Evolutionary conservation across 140 eudicot genomes (phyloP), one percentile per base, ranked within the genome.

Genomic region (Bidens hawaiensis): DNA sequence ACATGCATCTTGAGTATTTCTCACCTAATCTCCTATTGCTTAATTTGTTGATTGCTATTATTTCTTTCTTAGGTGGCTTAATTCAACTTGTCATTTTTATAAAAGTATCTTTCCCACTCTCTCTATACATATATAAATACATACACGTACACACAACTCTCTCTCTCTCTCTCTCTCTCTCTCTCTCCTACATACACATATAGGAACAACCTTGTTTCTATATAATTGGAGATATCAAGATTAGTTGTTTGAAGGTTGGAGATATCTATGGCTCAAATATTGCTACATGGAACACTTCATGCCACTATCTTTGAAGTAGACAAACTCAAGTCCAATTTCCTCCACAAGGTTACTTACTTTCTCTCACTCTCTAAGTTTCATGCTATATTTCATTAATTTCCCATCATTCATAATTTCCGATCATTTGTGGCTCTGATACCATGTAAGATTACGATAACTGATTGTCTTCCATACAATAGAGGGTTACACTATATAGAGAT

Each of bases 211-310:
- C 3, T 5, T 6, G 14, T n/a, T 16, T 26, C 17, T 62, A 38
- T 45, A 17, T n/a, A n/a, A n/a, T 16, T 0, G 60, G 50, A 60
- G 58, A 56, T 52, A 24, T n/a, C 34, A 49, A 38, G 63, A 14
- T 18, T 49, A 41, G 62, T 23, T 17, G 24, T 45, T 47, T 50
- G 55, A 46, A 50, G 57, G 17, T 50, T 16, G 16, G 31, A 25
- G 41, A 14, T 25, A 72, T 8, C 55, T 9, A 86, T 87, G 95
- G 82, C 84, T 38, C 95, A 83, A 69, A 76, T 76, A 50, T 63
- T 77, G 74, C 93, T 87, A 55, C 95, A 87, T 65, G 95, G 95
- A 13, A 83, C 86, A 48, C 78, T 87, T 68, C 95, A 87, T 68
- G 93, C 62, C 28, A 83, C 93, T 49, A 79, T 87, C 80, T 87